Conservation (phyloP, 352 stramenopile species). For the Globisporangium canariense region DNA sequence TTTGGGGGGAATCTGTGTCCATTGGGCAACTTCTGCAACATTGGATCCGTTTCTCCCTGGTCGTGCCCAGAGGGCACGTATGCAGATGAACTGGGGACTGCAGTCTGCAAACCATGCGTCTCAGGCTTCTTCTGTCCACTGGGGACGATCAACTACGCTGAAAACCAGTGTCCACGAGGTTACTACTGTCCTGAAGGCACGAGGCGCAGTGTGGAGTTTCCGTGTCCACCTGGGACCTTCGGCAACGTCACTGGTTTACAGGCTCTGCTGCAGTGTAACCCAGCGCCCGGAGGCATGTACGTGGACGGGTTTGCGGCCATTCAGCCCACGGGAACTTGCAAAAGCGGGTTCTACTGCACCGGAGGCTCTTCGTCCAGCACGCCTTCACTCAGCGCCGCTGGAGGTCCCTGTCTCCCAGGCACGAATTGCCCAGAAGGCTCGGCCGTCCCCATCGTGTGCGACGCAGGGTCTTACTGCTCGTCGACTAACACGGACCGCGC, state of each 20-base stretch:
- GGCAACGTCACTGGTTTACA: conserved; percentile 47
- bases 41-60: conserved; percentile 29
- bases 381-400: conserved; percentile 33
- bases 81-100: conserved; percentile 23
- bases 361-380: conserved; percentile 54
- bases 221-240: conserved; percentile 81
- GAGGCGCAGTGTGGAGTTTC: conserved; percentile 41
- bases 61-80: conserved; percentile 46
- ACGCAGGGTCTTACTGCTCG: conserved; percentile 73
- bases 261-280: conserved; percentile 48
- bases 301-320: conserved; percentile 46
- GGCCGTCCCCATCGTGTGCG: conserved; percentile 76
- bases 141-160: conserved; percentile 35
- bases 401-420: conserved; percentile 76
- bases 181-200: conserved; percentile 84
- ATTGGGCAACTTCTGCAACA: conserved; percentile 44
- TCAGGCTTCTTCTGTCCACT: conserved; percentile 46
- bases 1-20: conserved; percentile 45
- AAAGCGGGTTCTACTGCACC: conserved; percentile 83
- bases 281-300: conserved; percentile 64
- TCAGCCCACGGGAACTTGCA: conserved; percentile 50
- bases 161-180: conserved; percentile 64
- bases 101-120: conserved; percentile 33
- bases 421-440: conserved; percentile 88
- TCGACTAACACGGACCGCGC: conserved; percentile 73